Conservation (phyloP, 2,329 filamentous ascomycete species). For the Colletotrichum filicis region DNA sequence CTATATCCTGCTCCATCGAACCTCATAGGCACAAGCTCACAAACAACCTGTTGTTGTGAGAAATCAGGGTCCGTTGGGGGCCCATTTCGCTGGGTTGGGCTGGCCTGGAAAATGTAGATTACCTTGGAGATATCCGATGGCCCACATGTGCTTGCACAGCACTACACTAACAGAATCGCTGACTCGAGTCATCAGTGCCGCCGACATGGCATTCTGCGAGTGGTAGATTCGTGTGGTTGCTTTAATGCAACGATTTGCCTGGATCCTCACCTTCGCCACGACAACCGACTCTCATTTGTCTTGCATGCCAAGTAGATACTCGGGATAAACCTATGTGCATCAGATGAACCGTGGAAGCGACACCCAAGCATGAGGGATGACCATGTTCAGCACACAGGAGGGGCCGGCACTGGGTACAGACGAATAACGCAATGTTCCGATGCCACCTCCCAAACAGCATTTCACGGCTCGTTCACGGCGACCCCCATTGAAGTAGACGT, state of each 20-base stretch:
- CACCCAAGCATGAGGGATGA: background rate
- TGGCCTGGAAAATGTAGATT: background rate
- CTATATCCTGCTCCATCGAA: background rate
- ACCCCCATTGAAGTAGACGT: background rate
- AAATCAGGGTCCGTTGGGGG: constrained; percentile 19
- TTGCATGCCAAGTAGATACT: background rate
- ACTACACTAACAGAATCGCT: constrained; percentile 12
- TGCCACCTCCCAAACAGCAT: constrained; percentile 8
- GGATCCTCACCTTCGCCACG: background rate
- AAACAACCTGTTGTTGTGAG: background rate
- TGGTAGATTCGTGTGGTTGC: background rate
- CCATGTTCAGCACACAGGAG: background rate
- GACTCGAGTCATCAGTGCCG: constrained; percentile 11
- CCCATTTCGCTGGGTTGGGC: constrained; percentile 11
- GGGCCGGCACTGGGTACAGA: background rate
- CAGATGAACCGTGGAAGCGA: background rate
- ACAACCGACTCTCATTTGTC: background rate
- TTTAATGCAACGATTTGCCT: background rate
- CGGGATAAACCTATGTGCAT: background rate
- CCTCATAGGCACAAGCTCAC: background rate
- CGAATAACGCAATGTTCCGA: constrained; percentile 28
- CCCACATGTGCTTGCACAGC: constrained; percentile 10
- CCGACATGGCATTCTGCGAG: constrained; percentile 13
- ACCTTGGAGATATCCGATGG: background rate
- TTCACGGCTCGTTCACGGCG: background rate